Evolutionary conservation across 31 red algal genomes (phyloP).

Genomic region (Pterothamnion heteromorphum): DNA sequence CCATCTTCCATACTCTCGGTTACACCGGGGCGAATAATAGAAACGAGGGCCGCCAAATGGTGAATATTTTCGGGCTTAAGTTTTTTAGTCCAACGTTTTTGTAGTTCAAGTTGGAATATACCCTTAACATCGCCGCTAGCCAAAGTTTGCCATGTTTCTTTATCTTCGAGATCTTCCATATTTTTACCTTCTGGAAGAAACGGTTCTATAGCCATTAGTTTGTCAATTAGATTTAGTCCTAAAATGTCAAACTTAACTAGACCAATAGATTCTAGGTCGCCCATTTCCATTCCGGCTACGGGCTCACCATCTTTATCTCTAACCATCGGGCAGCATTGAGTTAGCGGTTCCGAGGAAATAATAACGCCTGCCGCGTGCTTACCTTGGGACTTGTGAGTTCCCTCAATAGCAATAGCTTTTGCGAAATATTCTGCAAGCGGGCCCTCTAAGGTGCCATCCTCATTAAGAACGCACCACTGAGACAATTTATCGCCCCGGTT

Average conservation of each 20-base stretch:
- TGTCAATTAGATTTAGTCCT: constrained; percentile 52
- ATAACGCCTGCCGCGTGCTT: constrained; percentile 71
- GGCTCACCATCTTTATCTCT: constrained; percentile 40
- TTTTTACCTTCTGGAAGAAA: neutral
- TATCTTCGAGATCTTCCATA: constrained; percentile 36
- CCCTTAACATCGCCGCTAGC: constrained; percentile 48
- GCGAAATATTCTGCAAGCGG: too few relatives aligned
- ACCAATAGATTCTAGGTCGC: constrained; percentile 63
- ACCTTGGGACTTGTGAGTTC: constrained; percentile 50
- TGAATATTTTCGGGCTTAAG: constrained; percentile 48
- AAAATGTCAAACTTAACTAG: constrained; percentile 79
- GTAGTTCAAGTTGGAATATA: constrained; percentile 69
- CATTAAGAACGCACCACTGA: too few relatives aligned
- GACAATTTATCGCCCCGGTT: too few relatives aligned
- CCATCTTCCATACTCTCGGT: constrained; percentile 46
- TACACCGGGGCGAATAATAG: constrained; percentile 67
- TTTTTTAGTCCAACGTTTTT: constrained; percentile 51
- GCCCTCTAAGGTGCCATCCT: too few relatives aligned
- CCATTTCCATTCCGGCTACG: constrained; percentile 56
- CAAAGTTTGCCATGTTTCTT: constrained; percentile 54
- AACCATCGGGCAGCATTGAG: neutral
- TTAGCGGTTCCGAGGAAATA: constrained; percentile 59
- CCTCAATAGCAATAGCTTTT: constrained; percentile 35
- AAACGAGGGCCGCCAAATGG: constrained; percentile 59
- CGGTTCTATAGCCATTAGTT: constrained; percentile 26